These are phyloP conservation scores for Jamesozyma gamospora DNA, from an alignment of 805 yeast species.

Conservation along the genomic window DNA sequence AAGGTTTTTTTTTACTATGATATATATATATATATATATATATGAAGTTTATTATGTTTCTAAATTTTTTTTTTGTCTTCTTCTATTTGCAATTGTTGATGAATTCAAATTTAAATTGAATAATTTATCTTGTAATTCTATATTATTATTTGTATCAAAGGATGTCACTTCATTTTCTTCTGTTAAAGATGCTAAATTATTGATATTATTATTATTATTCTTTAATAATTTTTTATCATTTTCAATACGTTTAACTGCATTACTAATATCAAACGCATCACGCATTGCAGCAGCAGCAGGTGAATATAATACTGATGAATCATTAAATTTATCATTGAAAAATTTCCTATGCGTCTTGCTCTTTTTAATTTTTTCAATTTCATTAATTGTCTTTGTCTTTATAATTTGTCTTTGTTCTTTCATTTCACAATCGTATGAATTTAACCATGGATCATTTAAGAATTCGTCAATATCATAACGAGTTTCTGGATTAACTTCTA, in stretches of 20 bases:
- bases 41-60: too few relatives aligned
- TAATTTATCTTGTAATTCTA: conserved; percentile 15
- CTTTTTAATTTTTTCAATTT: conserved; percentile 14
- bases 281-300: conserved; percentile 75
- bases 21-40: too few relatives aligned
- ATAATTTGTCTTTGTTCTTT: conserved; percentile 5
- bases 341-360: conserved; percentile 13
- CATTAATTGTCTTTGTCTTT: conserved; percentile 1
- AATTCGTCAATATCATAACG: conserved; percentile 62
- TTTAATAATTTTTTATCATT: conserved; percentile 45
- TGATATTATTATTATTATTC: conserved; percentile 1
- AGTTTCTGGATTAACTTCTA: conserved; percentile 58
- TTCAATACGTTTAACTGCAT: conserved; percentile 75
- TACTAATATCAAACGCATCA: conserved; percentile 79
- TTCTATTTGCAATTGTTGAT: conserved; percentile 34
- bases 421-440: conserved; percentile 17
- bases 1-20: too few relatives aligned
- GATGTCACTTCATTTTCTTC: conserved; percentile 6
- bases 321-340: conserved; percentile 9
- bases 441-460: conserved; percentile 62
- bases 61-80: conserved; percentile 18
- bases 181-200: neutral
- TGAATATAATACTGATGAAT: conserved; percentile 34
- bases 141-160: conserved; percentile 1
- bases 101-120: conserved; percentile 32